Percentiles rank a stretch among this genome's conserved stretches.
phyloP scores from a whole-genome alignment of 495 filamentous ascomycete species.

The Geopyxis carbonaria region DNA sequence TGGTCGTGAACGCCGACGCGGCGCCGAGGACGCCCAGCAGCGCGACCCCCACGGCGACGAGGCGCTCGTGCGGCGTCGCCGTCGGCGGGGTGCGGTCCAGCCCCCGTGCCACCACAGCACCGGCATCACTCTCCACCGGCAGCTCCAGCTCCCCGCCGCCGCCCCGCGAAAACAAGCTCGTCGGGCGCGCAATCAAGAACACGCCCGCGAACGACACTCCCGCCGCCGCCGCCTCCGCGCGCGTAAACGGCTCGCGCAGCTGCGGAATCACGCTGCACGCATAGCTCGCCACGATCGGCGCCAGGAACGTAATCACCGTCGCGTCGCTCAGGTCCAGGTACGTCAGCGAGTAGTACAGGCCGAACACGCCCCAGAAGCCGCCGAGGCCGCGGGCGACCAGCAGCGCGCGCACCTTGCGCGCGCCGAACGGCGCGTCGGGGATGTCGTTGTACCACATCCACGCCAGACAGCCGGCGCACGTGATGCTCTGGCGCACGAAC shows the following conservation, averaged over 20 bases:
- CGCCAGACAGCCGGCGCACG: slow-evolving; percentile 42
- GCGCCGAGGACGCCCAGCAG: slow-evolving; percentile 68
- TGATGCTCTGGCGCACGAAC: slow-evolving; percentile 71
- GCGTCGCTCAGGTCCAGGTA: slow-evolving; percentile 84
- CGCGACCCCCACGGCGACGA: slow-evolving; percentile 54
- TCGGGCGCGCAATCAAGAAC: slow-evolving; percentile 65
- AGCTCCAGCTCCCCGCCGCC: slow-evolving; percentile 15
- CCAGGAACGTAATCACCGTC: slow-evolving; percentile 81
- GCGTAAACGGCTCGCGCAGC: slow-evolving; percentile 59
- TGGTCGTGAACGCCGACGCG: slow-evolving; percentile 57
- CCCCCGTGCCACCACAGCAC: slow-evolving; percentile 1
- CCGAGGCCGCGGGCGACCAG: slow-evolving; percentile 50
- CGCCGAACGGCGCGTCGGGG: slow-evolving; percentile 54
- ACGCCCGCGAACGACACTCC: slow-evolving; percentile 66
- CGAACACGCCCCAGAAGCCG: slow-evolving; percentile 78
- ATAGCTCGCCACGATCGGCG: slow-evolving; percentile 67
- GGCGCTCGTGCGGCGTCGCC: slow-evolving; percentile 46
- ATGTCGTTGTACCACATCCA: slow-evolving; percentile 63
- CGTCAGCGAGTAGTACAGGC: slow-evolving; percentile 63
- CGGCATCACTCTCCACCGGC: background rate
- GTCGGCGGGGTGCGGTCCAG: slow-evolving; percentile 17
- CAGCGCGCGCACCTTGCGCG: slow-evolving; percentile 43
- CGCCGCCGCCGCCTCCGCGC: slow-evolving; percentile 57
- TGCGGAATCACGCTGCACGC: slow-evolving; percentile 56
- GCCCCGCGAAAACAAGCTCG: slow-evolving; percentile 35